Conservation (phyloP, 345 rosid species). For the Conringia planisiliqua region DNA sequence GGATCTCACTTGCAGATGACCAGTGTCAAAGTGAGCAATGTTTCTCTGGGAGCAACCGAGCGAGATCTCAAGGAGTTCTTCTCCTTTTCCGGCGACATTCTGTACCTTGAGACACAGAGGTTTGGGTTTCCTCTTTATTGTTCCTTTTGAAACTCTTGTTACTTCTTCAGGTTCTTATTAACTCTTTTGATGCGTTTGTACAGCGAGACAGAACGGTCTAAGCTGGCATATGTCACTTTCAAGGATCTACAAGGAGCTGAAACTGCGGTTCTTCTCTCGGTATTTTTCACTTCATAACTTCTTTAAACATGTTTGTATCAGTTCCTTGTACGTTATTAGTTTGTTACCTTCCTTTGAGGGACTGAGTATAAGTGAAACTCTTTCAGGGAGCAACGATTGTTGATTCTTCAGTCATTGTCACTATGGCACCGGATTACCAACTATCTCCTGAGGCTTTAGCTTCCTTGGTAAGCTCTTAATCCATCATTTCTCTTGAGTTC, state of each 20-base stretch:
- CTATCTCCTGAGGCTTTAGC: conserved; percentile 74
- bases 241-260: conserved; percentile 87
- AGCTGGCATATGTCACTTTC: conserved; percentile 76
- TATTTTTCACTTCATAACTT: conserved; percentile 26
- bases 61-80: conserved; percentile 74
- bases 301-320: not conserved
- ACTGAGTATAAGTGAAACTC: not conserved
- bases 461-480: conserved; percentile 46
- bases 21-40: conserved; percentile 58
- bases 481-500: not conserved
- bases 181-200: conserved; percentile 19
- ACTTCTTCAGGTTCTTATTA: not conserved
- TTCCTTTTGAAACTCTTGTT: not conserved
- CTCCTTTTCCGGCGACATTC: conserved; percentile 79
- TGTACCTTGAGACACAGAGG: conserved; percentile 69
- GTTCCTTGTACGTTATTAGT: not conserved
- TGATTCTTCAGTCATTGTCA: conserved; percentile 65
- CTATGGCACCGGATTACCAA: conserved; percentile 68
- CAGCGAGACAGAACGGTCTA: conserved; percentile 67
- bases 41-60: conserved; percentile 71
- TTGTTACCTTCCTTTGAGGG: not conserved
- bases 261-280: conserved; percentile 91
- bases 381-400: conserved; percentile 89
- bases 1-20: conserved; percentile 38
- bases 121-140: conserved; percentile 5